Conservation (phyloP, 768 basidiomycete genomes). For the Udeniomyces megalosporus region DNA sequence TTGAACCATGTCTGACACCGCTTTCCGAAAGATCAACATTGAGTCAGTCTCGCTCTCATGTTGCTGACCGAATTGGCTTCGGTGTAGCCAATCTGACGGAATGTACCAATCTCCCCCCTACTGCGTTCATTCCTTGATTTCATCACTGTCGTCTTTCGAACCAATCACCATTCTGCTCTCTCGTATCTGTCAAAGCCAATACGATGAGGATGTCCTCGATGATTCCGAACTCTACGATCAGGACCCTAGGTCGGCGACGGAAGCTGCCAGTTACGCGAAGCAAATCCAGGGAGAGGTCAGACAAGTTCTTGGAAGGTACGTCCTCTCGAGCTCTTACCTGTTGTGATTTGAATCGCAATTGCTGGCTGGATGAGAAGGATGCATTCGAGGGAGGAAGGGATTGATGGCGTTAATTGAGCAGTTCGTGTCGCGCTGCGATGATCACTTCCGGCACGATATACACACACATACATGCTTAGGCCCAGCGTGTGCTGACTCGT, state of each 20-base stretch:
- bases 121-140: neutral
- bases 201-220: slow-evolving; percentile 76
- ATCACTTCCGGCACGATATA: no score
- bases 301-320: slow-evolving; percentile 55
- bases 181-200: slow-evolving; percentile 22
- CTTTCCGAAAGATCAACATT: slow-evolving; percentile 86
- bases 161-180: neutral
- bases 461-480: no score
- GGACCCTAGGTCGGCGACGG: slow-evolving; percentile 61
- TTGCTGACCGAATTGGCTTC: no score
- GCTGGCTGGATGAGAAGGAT: neutral
- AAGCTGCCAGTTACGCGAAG: slow-evolving; percentile 60
- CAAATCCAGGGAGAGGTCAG: slow-evolving; percentile 57
- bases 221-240: slow-evolving; percentile 74
- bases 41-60: slow-evolving; percentile 42
- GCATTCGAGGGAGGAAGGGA: neutral
- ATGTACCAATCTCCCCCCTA: neutral
- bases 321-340: slow-evolving; percentile 18
- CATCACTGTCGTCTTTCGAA: no score
- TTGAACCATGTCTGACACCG: slow-evolving; percentile 31
- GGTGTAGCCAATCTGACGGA: no score
- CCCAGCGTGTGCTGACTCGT: no score
- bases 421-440: no score
- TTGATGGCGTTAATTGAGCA: no score
- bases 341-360: neutral